Base-by-base conservation (phyloP, 2,329 filamentous ascomycete genomes). In the Plectosphaerella plurivora region DNA sequence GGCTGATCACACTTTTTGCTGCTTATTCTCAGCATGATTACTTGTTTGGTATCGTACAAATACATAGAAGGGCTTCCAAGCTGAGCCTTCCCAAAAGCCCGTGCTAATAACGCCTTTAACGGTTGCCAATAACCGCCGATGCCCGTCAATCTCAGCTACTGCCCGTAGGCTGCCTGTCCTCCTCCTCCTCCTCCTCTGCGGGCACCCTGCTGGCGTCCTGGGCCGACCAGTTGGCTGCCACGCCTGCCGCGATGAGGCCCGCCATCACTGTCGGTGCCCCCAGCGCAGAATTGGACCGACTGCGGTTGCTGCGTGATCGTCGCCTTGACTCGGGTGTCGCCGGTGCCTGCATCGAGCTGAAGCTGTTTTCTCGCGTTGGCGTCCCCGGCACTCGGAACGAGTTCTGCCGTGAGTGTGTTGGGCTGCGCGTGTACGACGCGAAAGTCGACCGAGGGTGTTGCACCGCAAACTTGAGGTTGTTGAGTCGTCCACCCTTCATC, bases 401-500 rank as follows among this genome's bases (percentile, higher is more conserved):
- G 65, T 84, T 87, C 50, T 82, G 86, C 55, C 86, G 71, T 58
- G 79, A 84, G 63, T 79, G 75, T 52, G 84, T 86, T 5, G 82
- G 83, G 64, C 82, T 87, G 60, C 82, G 77, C 47, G 79, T 83
- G 60, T 78, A 78, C 46, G 78, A 73, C 59, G 84, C 74, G 61
- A 91, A 80, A 3, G 81, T 82, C 66, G 91, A 86, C 62, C 83
- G 85, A 54, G 89, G 88, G 63, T 93, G 86, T 63, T 85, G 76
- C 56, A 93, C 83, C 53, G 86, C 85, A 66, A 91, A 93, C 69
- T 86, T 90, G 59, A 95, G 75, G 64, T 88, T 87, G 73, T 91
- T 92, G 54, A 95, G 72, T 55, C 89, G 87, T 39, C 89, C 90
- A 59, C 90, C 90, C 71, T 89, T 91, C 71, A 93, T 80, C 59